Conservation (phyloP, 495 filamentous ascomycete species). For the Trichoderma gamsii region DNA sequence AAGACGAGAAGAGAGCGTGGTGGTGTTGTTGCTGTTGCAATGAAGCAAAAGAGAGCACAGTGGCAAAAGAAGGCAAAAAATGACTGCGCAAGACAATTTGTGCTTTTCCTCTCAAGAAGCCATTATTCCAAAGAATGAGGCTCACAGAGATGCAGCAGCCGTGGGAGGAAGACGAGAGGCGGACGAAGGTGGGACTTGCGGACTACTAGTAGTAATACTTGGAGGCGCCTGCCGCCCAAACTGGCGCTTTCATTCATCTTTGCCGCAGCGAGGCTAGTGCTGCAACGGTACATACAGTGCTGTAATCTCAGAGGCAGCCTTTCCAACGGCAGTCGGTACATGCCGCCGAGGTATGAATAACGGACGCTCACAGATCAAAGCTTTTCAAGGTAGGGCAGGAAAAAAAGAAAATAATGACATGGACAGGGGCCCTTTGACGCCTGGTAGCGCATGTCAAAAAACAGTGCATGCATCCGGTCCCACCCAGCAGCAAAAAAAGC, state of each 20-base stretch:
- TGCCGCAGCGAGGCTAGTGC: too few relatives aligned
- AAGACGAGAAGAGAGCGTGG: not conserved
- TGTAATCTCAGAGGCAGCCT: too few relatives aligned
- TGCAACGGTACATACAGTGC: too few relatives aligned
- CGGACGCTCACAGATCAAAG: not conserved
- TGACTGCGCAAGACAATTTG: not conserved
- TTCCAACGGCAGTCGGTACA: not conserved
- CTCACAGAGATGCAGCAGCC: not conserved
- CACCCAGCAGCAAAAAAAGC: not conserved
- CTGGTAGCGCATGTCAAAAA: not conserved
- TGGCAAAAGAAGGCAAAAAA: not conserved
- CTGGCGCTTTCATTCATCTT: too few relatives aligned
- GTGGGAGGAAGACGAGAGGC: not conserved
- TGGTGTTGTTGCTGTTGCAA: not conserved
- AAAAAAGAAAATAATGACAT: not conserved
- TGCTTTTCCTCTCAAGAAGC: not conserved
- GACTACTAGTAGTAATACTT: not conserved
- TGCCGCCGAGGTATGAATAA: not conserved
- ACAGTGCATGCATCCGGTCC: not conserved
- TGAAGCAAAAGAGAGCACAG: not conserved
- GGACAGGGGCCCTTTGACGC: not conserved
- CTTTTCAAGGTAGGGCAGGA: not conserved
- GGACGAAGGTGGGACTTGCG: slow-evolving; percentile 4
- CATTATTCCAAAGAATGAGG: not conserved
- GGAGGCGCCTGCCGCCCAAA: not conserved